phyloP scores from a whole-genome alignment of 164 flowering plant genomes.

The Dillenia turbinata region DNA sequence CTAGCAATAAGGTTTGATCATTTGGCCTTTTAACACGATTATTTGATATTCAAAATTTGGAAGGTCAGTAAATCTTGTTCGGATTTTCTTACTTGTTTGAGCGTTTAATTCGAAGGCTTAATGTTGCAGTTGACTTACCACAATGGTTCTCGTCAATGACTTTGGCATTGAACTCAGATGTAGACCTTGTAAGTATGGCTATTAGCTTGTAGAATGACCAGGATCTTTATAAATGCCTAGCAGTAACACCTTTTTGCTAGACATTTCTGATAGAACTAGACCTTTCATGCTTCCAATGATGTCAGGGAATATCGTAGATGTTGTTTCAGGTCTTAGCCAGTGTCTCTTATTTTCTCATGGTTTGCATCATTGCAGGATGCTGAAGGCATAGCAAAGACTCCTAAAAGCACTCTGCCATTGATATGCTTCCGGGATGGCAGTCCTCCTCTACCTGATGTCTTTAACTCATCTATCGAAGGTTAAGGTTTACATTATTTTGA shows the following conservation, averaged over 20 bases:
- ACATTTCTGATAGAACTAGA: too few species aligned
- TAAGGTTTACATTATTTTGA: slow-evolving; percentile 29
- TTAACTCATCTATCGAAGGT: slow-evolving; percentile 30
- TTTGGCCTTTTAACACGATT: too few species aligned
- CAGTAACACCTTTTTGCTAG: neutral
- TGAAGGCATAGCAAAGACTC: slow-evolving; percentile 16
- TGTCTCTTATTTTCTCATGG: slow-evolving; percentile 2
- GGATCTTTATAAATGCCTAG: neutral
- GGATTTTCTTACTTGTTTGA: too few species aligned
- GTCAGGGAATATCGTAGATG: too few species aligned
- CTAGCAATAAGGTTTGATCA: too few species aligned
- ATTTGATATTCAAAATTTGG: too few species aligned
- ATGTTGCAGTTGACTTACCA: slow-evolving; percentile 82
- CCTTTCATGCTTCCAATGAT: too few species aligned
- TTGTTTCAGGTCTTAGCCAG: too few species aligned
- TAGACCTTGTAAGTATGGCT: slow-evolving; percentile 60
- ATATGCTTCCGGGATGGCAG: slow-evolving; percentile 83
- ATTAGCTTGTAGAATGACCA: slow-evolving; percentile 5
- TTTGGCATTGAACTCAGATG: slow-evolving; percentile 54
- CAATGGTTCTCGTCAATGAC: slow-evolving; percentile 77
- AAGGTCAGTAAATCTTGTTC: too few species aligned
- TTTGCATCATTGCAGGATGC: slow-evolving; percentile 36
- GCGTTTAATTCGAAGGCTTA: too few species aligned
- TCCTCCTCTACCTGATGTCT: slow-evolving; percentile 75
- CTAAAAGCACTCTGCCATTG: slow-evolving; percentile 43